Evolutionary conservation across 306 rosid genomes (phyloP).

Genomic region (Lathyrus aphaca): DNA sequence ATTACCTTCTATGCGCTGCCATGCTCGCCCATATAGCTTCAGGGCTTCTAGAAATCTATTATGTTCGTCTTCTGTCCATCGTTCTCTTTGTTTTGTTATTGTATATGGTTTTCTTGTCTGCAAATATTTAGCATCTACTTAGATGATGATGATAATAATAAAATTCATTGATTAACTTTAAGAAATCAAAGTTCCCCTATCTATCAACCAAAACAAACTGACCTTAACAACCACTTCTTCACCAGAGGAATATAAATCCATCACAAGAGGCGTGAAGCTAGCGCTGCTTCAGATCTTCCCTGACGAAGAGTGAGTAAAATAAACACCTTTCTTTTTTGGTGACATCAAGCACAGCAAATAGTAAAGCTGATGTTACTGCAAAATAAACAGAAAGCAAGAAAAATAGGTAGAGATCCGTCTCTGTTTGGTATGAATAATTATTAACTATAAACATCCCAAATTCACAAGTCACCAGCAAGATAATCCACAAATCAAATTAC

Average conservation of each 20-base stretch:
- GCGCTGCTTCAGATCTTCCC: slow-evolving; percentile 94
- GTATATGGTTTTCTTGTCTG: slow-evolving; percentile 95
- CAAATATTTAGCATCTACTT: slow-evolving; percentile 39
- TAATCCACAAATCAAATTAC: slow-evolving; percentile 12
- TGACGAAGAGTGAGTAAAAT: slow-evolving; percentile 57
- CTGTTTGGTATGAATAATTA: slow-evolving; percentile 45
- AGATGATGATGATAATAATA: slow-evolving; percentile 6
- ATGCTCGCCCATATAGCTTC: slow-evolving; percentile 95
- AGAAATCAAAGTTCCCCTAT: slow-evolving; percentile 10
- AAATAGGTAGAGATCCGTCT: slow-evolving; percentile 87
- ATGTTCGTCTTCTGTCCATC: slow-evolving; percentile 99
- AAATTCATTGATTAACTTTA: slow-evolving; percentile 4
- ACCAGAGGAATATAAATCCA: slow-evolving; percentile 81
- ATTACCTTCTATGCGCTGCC: slow-evolving; percentile 98
- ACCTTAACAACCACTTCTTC: slow-evolving; percentile 88
- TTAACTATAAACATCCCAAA: slow-evolving; percentile 45
- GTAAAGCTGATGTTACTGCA: slow-evolving; percentile 74
- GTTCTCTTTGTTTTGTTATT: slow-evolving; percentile 95
- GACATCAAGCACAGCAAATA: slow-evolving; percentile 42
- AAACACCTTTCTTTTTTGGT: slow-evolving; percentile 51
- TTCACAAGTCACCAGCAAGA: slow-evolving; percentile 36
- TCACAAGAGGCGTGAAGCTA: slow-evolving; percentile 53
- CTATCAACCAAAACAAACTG: slow-evolving; percentile 6
- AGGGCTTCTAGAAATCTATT: slow-evolving; percentile 88
- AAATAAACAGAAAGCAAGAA: slow-evolving; percentile 67